Conservation (phyloP, 2,329 filamentous ascomycete genomes). For the Talaromyces piceae region DNA sequence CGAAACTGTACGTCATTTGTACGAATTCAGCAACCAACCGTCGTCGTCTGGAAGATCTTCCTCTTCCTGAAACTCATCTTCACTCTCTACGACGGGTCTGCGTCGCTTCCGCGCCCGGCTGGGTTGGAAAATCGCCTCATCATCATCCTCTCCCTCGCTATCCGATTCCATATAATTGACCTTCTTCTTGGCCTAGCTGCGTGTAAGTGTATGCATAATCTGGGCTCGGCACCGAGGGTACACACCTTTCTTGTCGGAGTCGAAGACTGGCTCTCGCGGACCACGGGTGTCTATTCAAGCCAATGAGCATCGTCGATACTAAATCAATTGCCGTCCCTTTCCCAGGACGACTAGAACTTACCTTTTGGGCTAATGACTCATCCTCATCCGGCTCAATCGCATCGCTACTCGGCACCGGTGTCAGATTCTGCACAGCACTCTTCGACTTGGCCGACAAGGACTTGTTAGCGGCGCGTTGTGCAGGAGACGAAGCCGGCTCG, state of each 20-base stretch:
- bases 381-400: conserved; percentile 59
- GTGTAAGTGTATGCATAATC: neutral
- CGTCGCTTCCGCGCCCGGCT: conserved; percentile 49
- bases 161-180: conserved; percentile 78
- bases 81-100: conserved; percentile 60
- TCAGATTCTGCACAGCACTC: conserved; percentile 46
- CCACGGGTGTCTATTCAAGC: conserved; percentile 29
- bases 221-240: neutral
- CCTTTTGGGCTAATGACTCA: conserved; percentile 32
- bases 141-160: conserved; percentile 60
- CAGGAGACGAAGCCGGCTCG: conserved; percentile 31
- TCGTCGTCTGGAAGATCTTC: conserved; percentile 42
- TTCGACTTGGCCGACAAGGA: conserved; percentile 29
- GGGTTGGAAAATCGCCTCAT: conserved; percentile 62
- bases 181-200: conserved; percentile 49
- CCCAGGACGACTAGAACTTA: conserved; percentile 37
- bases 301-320: neutral
- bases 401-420: conserved; percentile 77
- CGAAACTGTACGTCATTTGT: neutral
- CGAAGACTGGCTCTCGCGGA: conserved; percentile 42
- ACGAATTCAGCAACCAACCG: conserved; percentile 32
- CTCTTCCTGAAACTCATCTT: conserved; percentile 58
- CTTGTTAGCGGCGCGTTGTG: conserved; percentile 24
- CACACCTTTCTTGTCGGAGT: conserved; percentile 74
- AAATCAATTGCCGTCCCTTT: conserved; percentile 27